Evolutionary conservation across 495 filamentous ascomycete genomes (phyloP), one percentile per base, ranked within the genome.

Genomic region (Tuber aestivum): DNA sequence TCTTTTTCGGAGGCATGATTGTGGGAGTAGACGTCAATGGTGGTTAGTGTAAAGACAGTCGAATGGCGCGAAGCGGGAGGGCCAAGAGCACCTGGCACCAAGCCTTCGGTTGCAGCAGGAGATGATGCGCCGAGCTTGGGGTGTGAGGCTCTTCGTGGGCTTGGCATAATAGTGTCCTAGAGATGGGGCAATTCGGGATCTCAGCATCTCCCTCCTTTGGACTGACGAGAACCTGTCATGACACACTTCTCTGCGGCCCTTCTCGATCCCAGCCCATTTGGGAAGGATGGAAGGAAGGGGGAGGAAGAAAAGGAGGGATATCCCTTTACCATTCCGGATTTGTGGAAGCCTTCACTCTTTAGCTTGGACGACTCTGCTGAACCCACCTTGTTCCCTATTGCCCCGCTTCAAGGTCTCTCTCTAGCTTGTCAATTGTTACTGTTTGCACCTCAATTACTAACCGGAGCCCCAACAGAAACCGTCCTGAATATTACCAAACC

Each of bases 1-100:
- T 91, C 85, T 92, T 93, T 77, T 89, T 91, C 16, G 93, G 92
- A 61, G 93, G 90, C 93, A 96, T 96, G 32, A 74, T 81, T 70
- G 38, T 23, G 21, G n/a, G 70, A 35, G 40, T 70, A 9, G 27
- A 32, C 32, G 35, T 70, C 10, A 50, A 68, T 72, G 73, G 69
- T 12, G 14, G 68, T 20, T 20, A 37, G 73, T 37, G 37, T 16
- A 74, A 35, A 44, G 73, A 20, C 27, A 65, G 12, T 27, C 56
- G 14, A 65, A 65, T 65, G 12, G 56, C 56, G 32, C 3, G 56
- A 65, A 65, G 14, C 32, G 14, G 14, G 27, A 50, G 45, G 23
- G 45, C 3, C 12, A 61, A 61, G 56, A 7, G n/a, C n/a, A 32
- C n/a, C 56, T 16, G 56, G 10, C n/a, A n/a, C n/a, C n/a, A n/a